A percentile compares a stretch with the other conserved stretches of the same genome.
Conservation (phyloP, 495 filamentous ascomycete species). For the Cetradonia linearis region DNA sequence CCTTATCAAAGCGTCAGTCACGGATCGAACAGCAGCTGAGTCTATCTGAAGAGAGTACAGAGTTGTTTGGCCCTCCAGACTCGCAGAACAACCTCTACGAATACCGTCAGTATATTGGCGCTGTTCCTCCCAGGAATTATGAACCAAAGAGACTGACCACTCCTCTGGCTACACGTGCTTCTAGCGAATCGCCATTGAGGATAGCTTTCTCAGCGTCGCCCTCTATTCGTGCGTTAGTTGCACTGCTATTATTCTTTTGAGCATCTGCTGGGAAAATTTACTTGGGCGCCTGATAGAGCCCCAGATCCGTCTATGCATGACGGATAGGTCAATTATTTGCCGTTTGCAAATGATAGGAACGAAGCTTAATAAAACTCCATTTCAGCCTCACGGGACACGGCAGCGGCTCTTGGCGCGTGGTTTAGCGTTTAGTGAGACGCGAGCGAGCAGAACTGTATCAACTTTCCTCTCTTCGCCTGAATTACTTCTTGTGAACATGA, state of each 20-base stretch:
- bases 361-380: background rate
- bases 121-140: slow-evolving; percentile 9
- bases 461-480: background rate
- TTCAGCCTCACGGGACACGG: slow-evolving; percentile 9
- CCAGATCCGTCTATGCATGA: slow-evolving; percentile 23
- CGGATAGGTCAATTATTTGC: background rate
- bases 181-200: slow-evolving; percentile 36
- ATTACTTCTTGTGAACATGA: background rate
- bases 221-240: slow-evolving; percentile 10
- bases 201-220: slow-evolving; percentile 20
- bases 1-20: slow-evolving; percentile 35
- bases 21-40: slow-evolving; percentile 5
- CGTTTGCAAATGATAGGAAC: background rate
- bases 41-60: slow-evolving; percentile 37
- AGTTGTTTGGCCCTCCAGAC: slow-evolving; percentile 53
- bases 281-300: slow-evolving; percentile 22
- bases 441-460: background rate
- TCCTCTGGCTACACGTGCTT: slow-evolving; percentile 38
- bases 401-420: slow-evolving; percentile 5
- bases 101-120: slow-evolving; percentile 13
- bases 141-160: slow-evolving; percentile 34
- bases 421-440: background rate
- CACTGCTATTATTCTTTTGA: background rate
- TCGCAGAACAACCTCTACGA: slow-evolving; percentile 64
- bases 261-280: slow-evolving; percentile 9